These are phyloP conservation scores for Irpex sp. DNA, from an alignment of 1,284 basidiomycete species.

Conservation along the genomic window DNA sequence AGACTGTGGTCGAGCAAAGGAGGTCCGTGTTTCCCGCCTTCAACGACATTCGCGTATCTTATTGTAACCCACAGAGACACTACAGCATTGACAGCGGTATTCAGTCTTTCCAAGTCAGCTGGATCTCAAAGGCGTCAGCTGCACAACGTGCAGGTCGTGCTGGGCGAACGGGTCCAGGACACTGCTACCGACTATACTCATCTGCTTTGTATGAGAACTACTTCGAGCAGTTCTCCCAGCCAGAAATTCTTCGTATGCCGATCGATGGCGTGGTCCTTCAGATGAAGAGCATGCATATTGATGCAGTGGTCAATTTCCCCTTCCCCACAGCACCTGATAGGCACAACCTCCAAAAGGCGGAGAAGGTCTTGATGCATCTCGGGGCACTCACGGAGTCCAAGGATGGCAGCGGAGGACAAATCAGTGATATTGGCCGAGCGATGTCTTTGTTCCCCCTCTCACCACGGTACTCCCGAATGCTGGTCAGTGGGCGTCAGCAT, in stretches of 20 bases:
- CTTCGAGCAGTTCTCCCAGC: slow-evolving; percentile 83
- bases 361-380: slow-evolving; percentile 77
- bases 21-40: slow-evolving; percentile 45
- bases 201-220: slow-evolving; percentile 87
- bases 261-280: slow-evolving; percentile 97
- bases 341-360: slow-evolving; percentile 75
- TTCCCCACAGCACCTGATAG: slow-evolving; percentile 96
- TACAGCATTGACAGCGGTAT: slow-evolving; percentile 62
- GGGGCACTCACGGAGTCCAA: slow-evolving; percentile 67
- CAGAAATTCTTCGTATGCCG: slow-evolving; percentile 94
- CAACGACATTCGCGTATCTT: slow-evolving; percentile 1
- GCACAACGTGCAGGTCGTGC: slow-evolving; percentile 73
- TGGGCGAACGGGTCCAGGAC: slow-evolving; percentile 75
- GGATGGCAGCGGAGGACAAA: slow-evolving; percentile 49
- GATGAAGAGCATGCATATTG: slow-evolving; percentile 99
- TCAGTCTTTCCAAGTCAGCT: slow-evolving; percentile 69
- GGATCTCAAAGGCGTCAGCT: slow-evolving; percentile 77
- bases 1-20: slow-evolving; percentile 78
- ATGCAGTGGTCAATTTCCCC: slow-evolving; percentile 94
- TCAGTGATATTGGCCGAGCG: slow-evolving; percentile 85
- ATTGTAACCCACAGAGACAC: slow-evolving; percentile 34
- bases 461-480: slow-evolving; percentile 92
- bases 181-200: slow-evolving; percentile 76
- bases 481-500: slow-evolving; percentile 90
- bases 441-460: slow-evolving; percentile 95